These are phyloP conservation scores for Mycena amicta DNA, from an alignment of 768 basidiomycete genomes.

Conservation along the genomic window DNA sequence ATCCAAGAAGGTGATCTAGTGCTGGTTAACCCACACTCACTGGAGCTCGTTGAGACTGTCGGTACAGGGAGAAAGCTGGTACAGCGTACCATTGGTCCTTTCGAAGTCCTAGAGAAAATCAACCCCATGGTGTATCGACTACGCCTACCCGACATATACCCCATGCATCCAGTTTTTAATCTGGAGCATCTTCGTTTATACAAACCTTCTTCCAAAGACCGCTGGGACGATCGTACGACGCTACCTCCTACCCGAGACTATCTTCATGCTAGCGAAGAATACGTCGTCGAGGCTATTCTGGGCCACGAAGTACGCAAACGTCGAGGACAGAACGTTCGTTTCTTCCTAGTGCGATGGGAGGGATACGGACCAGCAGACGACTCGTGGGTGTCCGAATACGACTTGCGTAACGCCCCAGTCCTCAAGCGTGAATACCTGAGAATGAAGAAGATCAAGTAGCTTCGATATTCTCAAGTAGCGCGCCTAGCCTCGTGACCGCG, in stretches of 20 bases:
- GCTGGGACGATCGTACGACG: constrained; percentile 1
- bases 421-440: not conserved
- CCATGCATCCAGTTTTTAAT: constrained; percentile 16
- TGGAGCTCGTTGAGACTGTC: constrained; percentile 20
- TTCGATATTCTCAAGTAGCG: no score
- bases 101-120: constrained; percentile 18
- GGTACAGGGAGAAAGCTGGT: constrained; percentile 18
- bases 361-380: not conserved
- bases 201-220: not conserved
- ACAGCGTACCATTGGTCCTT: constrained; percentile 16
- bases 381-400: not conserved
- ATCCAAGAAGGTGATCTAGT: constrained; percentile 16
- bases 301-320: not conserved
- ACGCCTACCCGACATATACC: constrained; percentile 11
- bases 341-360: not conserved
- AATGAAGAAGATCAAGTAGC: not conserved
- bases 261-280: not conserved
- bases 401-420: not conserved
- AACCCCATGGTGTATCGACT: constrained; percentile 12
- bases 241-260: not conserved
- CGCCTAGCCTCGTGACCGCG: not conserved
- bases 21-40: constrained; percentile 27
- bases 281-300: not conserved
- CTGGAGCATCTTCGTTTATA: constrained; percentile 14
- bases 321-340: not conserved